Base-by-base conservation (phyloP, 2,329 filamentous ascomycete genomes). In the Penicillium janthinellum region DNA sequence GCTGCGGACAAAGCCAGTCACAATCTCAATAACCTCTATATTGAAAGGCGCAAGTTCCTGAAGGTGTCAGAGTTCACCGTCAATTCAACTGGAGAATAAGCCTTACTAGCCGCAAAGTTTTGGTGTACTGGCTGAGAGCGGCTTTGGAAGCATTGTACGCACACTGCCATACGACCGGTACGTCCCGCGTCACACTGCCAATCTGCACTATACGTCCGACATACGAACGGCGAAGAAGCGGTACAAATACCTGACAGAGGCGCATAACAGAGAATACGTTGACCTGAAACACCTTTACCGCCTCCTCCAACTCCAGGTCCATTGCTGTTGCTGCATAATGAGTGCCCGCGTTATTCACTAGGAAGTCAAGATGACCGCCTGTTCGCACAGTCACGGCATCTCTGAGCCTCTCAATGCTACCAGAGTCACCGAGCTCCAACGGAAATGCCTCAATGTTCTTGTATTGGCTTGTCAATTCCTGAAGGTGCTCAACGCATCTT, bases 181-280 rank as follows among this genome's bases (percentile, higher is more conserved):
- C 20, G 34, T 34, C 34, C 37, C 64, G 53, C 3, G 64, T 66
- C 22, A 66, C 64, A 12, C 64, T 67, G 15, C 61, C 63, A 42
- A 67, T 64, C 50, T 67, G 64, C 56, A 65, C 64, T 42, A 67
- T 67, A 11, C 55, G 63, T 12, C 37, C 45, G 7, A 55, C 54
- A 4, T 38, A 39, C 17, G 64, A 58, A 4, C 28, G 54, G 22
- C 62, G 55, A 28, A 66, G 62, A 5, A 65, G 64, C 1, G 62
- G 57, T 35, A 64, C 20, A 14, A 66, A 66, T 2, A 61, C 5
- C 52, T 66, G 64, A 20, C 61, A 64, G 4, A 66, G 50, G 5
- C 53, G 62, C 58, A 66, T 66, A 20, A 58, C 41, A 35, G 56
- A 31, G 28, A 58, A 58, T 3, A 58, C 31, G 22, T 58, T 58